Evolutionary conservation across 257 asterid genomes (phyloP).

Genomic region (Rhazya stricta): DNA sequence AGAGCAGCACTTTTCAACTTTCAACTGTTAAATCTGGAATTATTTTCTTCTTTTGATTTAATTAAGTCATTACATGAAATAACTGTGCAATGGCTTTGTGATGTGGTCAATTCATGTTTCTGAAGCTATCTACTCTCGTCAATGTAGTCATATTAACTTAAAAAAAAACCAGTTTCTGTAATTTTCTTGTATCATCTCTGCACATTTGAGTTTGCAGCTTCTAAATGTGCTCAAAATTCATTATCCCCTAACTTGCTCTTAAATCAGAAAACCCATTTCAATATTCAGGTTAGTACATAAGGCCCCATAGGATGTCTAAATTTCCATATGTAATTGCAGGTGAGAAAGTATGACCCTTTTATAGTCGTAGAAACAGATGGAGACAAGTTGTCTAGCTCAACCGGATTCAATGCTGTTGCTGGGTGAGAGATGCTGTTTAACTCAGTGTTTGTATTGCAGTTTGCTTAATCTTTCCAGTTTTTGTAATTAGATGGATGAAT

Average conservation of each 20-base stretch:
- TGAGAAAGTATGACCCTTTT: constrained; percentile 66
- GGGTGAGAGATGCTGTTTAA: constrained; percentile 46
- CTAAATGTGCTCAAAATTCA: not conserved
- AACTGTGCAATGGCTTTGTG: not conserved
- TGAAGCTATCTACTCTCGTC: not conserved
- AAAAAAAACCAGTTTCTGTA: not conserved
- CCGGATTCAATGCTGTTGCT: constrained; percentile 77
- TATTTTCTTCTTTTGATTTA: not conserved
- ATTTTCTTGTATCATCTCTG: not conserved
- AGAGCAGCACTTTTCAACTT: not conserved
- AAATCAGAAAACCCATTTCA: not conserved
- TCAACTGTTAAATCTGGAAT: not conserved
- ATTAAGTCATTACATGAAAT: not conserved
- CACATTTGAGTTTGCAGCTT: not conserved
- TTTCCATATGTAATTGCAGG: constrained; percentile 33
- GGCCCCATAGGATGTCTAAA: not conserved
- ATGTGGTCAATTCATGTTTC: not conserved
- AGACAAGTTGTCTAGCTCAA: constrained; percentile 65
- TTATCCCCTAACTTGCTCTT: not conserved
- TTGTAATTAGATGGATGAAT: constrained; percentile 6
- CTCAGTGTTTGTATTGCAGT: not conserved
- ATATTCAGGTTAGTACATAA: not conserved
- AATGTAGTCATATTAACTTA: not conserved
- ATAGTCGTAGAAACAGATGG: constrained; percentile 68
- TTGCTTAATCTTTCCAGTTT: constrained; percentile 1